These are phyloP conservation scores for Achlya hypogyna DNA, from an alignment of 352 stramenopile species.

Conservation along the genomic window DNA sequence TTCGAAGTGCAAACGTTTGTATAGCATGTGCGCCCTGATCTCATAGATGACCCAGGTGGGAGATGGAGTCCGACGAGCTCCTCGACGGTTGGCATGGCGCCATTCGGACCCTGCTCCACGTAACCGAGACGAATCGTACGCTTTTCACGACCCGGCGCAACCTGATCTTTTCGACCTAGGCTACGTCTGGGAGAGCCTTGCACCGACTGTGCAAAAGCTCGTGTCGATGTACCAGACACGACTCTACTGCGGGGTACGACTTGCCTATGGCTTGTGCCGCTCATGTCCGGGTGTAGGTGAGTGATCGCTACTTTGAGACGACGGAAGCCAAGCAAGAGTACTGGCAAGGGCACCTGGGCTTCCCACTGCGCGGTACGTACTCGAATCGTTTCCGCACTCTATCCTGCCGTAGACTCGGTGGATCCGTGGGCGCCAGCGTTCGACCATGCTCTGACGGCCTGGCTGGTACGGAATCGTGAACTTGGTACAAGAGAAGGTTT, in stretches of 20 bases:
- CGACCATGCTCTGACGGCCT: neutral
- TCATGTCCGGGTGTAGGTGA: conserved; percentile 29
- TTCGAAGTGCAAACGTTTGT: conserved; percentile 10
- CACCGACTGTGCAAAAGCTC: conserved; percentile 38
- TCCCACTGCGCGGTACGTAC: conserved; percentile 34
- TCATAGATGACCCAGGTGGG: too few species aligned
- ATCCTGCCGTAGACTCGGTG: neutral
- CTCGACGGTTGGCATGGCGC: conserved; percentile 1
- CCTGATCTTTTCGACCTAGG: conserved; percentile 53
- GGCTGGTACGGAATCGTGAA: neutral
- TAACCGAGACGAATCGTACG: conserved; percentile 43
- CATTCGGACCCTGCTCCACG: conserved; percentile 12
- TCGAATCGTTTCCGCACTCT: neutral
- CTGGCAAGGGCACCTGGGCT: conserved; percentile 58
- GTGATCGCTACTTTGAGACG: conserved; percentile 54
- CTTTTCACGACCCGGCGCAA: conserved; percentile 64
- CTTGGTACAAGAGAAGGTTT: neutral
- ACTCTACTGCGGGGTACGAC: conserved; percentile 45
- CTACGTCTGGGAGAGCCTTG: conserved; percentile 55
- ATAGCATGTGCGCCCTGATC: too few species aligned
- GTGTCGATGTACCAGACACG: conserved; percentile 52
- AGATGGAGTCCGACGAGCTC: neutral
- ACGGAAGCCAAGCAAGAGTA: conserved; percentile 34
- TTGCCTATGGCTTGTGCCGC: neutral
- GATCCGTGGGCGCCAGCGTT: neutral